Evolutionary conservation across 129 eudicot species (phyloP), one percentile per base, ranked within the genome.

Genomic region (Tanacetum coccineum): DNA sequence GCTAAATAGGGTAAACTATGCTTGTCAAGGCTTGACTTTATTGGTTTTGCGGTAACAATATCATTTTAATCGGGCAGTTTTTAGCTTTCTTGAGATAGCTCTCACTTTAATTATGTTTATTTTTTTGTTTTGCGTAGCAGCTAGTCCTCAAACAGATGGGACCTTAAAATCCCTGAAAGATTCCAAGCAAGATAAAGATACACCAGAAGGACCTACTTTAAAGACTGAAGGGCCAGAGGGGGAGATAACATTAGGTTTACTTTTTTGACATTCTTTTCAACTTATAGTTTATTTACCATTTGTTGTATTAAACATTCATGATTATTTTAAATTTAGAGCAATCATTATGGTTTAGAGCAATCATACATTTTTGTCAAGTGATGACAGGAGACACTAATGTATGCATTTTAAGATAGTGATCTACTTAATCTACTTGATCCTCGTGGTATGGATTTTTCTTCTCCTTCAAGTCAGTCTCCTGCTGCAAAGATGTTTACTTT

Each of bases 161-260:
- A 84, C 80, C 87, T 71, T 80, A 62, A 94, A 94, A 72, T 80
- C 93, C 11, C 60, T 89, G 97, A 94, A 94, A 81, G 99, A 94
- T 67, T 56, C 70, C 77, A 17, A 72, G 74, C 78, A 83, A 63
- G 95, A 89, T 13, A 93, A 88, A 69, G 95, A 94, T 78, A 81
- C 70, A 67, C 87, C 81, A 78, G 99, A 89, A 67, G 90, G 73
- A 55, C 83, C 96, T 26, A 87, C 82, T 51, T 56, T 94, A 76
- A 94, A 89, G 78, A 83, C 84, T 53, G 97, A 95, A 40, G 99
- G 96, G 25, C 86, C 95, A 28, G 99, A 89, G 67, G 97, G 97
- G 59, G 97, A 94, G 87, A 94, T 94, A 71, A 86, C 97, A 73
- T 97, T 92, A 80, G 92, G 96, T 88, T 63, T 39, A 45, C 59